A percentile compares a stretch with the other conserved stretches of the same genome.
Conservation (phyloP, 805 yeast species). For the Starmerella asiatica region DNA sequence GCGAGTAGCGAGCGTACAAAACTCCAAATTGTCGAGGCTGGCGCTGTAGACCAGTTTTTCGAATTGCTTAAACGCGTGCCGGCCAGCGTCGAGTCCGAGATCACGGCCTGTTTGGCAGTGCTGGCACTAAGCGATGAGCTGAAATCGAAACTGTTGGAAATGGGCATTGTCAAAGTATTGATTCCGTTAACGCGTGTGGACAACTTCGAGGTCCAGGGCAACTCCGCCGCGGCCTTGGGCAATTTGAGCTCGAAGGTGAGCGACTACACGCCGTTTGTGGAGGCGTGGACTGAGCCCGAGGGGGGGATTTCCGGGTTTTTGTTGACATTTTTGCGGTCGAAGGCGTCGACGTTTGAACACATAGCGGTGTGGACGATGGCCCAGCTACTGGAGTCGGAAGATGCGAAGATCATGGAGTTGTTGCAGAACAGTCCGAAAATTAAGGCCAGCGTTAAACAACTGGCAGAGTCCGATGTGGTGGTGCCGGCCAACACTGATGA, state of each 20-base stretch:
- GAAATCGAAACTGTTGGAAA: constrained; percentile 66
- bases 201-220: constrained; percentile 93
- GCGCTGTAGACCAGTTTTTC: constrained; percentile 87
- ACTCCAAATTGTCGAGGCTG: constrained; percentile 81
- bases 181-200: constrained; percentile 80
- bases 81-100: constrained; percentile 88
- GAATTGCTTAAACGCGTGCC: constrained; percentile 69
- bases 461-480: constrained; percentile 23
- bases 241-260: constrained; percentile 82
- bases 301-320: constrained; percentile 82
- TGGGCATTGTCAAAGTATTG: constrained; percentile 74
- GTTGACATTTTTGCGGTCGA: constrained; percentile 61
- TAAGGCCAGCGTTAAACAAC: constrained; percentile 24
- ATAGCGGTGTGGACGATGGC: constrained; percentile 94
- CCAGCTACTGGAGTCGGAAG: constrained; percentile 81
- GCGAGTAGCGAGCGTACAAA: constrained; percentile 91
- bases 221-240: constrained; percentile 96
- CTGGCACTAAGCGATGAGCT: constrained; percentile 92
- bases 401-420: constrained; percentile 37
- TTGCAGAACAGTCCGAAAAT: constrained; percentile 26
- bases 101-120: constrained; percentile 93
- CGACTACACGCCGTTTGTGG: constrained; percentile 66
- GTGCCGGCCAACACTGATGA: constrained; percentile 20
- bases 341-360: constrained; percentile 91
- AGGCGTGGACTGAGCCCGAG: constrained; percentile 63